phyloP scores from a whole-genome alignment of 495 filamentous ascomycete genomes.

The Chaetomium fimeti region DNA sequence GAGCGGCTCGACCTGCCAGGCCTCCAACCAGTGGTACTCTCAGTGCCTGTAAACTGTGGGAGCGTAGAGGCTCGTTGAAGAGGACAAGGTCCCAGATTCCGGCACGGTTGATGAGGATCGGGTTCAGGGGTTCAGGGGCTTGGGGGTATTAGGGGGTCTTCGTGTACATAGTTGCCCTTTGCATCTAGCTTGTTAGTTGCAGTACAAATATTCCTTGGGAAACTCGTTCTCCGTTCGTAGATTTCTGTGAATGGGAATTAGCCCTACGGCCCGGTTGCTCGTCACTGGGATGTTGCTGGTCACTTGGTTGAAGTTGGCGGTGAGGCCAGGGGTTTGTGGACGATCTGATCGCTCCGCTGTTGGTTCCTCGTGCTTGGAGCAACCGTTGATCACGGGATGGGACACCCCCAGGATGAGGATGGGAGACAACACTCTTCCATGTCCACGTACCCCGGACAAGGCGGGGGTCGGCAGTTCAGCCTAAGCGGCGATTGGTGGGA shows the following conservation, averaged over 20 bases:
- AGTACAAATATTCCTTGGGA: neutral
- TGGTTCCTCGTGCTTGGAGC: no score
- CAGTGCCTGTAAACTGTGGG: conserved; percentile 40
- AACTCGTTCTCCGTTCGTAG: neutral
- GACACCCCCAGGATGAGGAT: no score
- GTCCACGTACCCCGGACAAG: no score
- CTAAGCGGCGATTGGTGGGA: neutral
- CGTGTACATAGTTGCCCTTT: conserved; percentile 20
- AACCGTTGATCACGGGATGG: no score
- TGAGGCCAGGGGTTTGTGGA: no score
- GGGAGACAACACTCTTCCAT: no score
- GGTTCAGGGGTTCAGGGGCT: conserved; percentile 12
- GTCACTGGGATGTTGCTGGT: no score
- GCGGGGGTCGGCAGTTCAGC: conserved; percentile 11
- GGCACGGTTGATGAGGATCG: neutral
- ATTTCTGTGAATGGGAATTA: neutral
- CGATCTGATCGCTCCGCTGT: no score
- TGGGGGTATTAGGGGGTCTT: neutral
- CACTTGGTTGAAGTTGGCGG: no score
- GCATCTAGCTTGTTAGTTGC: conserved; percentile 1
- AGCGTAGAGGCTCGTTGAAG: neutral
- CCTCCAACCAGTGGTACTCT: conserved; percentile 50
- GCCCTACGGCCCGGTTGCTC: no score
- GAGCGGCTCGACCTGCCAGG: conserved; percentile 44
- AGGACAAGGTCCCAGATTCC: neutral